These are phyloP conservation scores for Fragilariopsis cylindrus DNA, from an alignment of 108 stramenopile species.

Conservation along the genomic window DNA sequence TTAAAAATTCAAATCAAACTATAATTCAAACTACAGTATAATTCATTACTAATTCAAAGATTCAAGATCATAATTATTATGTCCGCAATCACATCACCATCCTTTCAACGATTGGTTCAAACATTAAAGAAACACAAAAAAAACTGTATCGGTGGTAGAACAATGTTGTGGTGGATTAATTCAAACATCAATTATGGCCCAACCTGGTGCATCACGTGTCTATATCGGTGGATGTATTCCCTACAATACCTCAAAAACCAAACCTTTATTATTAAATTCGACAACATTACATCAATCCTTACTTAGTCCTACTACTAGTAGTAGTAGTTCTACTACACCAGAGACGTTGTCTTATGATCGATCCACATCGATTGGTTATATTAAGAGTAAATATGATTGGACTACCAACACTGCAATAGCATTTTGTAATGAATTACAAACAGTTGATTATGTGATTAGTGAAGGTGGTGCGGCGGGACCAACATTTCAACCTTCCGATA, in stretches of 20 bases:
- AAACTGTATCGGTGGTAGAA: conserved; percentile 77
- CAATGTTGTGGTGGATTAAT: conserved; percentile 78
- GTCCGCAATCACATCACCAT: conserved; percentile 27
- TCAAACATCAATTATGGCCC: conserved; percentile 61
- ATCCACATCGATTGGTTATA: conserved; percentile 53
- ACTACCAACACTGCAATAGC: conserved; percentile 57
- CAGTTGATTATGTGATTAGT: conserved; percentile 68
- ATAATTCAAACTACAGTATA: too few relatives aligned
- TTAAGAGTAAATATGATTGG: conserved; percentile 67
- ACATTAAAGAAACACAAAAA: conserved; percentile 48
- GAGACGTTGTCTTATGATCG: background rate
- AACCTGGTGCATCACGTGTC: conserved; percentile 68
- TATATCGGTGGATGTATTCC: conserved; percentile 77
- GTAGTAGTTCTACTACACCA: background rate
- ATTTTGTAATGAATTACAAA: conserved; percentile 48
- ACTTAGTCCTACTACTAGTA: background rate
- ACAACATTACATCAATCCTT: conserved; percentile 38
- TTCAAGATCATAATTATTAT: background rate
- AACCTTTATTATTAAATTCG: conserved; percentile 60
- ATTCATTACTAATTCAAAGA: too few relatives aligned
- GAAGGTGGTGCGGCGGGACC: conserved; percentile 85
- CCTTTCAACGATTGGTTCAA: conserved; percentile 56
- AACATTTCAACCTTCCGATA: conserved; percentile 69
- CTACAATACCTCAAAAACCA: conserved; percentile 61
- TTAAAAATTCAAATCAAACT: too few relatives aligned